A percentile compares a stretch with the other conserved stretches of the same genome.
phyloP scores from a whole-genome alignment of 495 filamentous ascomycete genomes.

The Penicillium canariense region DNA sequence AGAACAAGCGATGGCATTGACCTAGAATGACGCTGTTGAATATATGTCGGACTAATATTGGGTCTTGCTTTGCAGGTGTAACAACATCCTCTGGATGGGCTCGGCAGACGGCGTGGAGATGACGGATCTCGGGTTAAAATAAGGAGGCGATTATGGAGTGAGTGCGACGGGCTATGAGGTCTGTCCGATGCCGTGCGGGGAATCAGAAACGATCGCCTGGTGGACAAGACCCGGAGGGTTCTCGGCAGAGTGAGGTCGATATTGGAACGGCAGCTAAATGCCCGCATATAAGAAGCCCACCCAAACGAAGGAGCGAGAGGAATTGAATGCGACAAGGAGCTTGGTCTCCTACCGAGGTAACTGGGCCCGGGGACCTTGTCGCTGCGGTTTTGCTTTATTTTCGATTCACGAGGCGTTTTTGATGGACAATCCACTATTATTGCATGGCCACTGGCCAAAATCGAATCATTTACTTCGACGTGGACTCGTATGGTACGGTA shows the following conservation, averaged over 20 bases:
- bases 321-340: not conserved
- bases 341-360: not conserved
- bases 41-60: not conserved
- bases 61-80: constrained; percentile 56
- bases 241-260: not conserved
- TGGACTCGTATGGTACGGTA: not conserved
- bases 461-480: constrained; percentile 14
- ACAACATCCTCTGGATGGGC: constrained; percentile 93
- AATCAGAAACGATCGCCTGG: not conserved
- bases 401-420: constrained; percentile 29
- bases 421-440: constrained; percentile 20
- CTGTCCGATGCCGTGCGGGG: not conserved
- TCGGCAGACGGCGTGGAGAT: constrained; percentile 59
- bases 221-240: not conserved
- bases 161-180: not conserved
- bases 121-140: constrained; percentile 50
- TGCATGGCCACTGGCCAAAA: constrained; percentile 25
- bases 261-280: not conserved
- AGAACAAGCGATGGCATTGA: not conserved
- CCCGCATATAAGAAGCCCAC: not conserved
- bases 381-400: constrained; percentile 12
- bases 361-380: not conserved
- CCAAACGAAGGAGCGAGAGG: not conserved
- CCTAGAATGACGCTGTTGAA: not conserved
- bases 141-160: constrained; percentile 1